These are phyloP conservation scores for Pharus latifolius DNA, from an alignment of 176 grass and related monocot species.

Conservation along the genomic window DNA sequence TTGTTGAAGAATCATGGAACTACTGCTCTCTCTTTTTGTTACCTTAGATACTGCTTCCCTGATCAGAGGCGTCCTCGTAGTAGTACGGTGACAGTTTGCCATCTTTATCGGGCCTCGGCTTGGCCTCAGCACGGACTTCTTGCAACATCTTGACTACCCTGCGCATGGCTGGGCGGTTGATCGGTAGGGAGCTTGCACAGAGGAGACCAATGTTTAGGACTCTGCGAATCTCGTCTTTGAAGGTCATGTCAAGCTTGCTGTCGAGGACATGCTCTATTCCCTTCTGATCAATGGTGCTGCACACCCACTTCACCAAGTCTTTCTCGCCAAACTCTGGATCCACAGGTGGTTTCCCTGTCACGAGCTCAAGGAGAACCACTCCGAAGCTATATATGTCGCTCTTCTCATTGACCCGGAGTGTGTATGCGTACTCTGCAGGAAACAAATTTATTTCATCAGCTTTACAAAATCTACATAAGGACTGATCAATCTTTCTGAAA, in stretches of 20 bases:
- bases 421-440: slow-evolving; percentile 73
- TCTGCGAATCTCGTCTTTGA: slow-evolving; percentile 48
- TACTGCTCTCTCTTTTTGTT: neutral
- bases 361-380: slow-evolving; percentile 78
- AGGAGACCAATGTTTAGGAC: slow-evolving; percentile 64
- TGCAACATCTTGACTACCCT: slow-evolving; percentile 91
- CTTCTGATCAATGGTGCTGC: slow-evolving; percentile 54
- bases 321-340: slow-evolving; percentile 83
- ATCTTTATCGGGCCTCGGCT: slow-evolving; percentile 17
- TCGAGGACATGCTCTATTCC: slow-evolving; percentile 53
- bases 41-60: slow-evolving; percentile 37
- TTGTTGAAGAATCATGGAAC: neutral
- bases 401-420: slow-evolving; percentile 84
- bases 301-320: slow-evolving; percentile 89
- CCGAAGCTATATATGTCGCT: slow-evolving; percentile 92
- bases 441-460: neutral
- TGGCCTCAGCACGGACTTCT: slow-evolving; percentile 26
- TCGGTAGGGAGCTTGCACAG: slow-evolving; percentile 72
- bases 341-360: slow-evolving; percentile 58
- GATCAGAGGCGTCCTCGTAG: slow-evolving; percentile 37
- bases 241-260: slow-evolving; percentile 33
- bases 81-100: slow-evolving; percentile 68
- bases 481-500: neutral
- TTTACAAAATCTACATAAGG: neutral
- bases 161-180: slow-evolving; percentile 76